These are phyloP conservation scores for Stephania japonica DNA, from an alignment of 164 flowering plant genomes.

Conservation along the genomic window DNA sequence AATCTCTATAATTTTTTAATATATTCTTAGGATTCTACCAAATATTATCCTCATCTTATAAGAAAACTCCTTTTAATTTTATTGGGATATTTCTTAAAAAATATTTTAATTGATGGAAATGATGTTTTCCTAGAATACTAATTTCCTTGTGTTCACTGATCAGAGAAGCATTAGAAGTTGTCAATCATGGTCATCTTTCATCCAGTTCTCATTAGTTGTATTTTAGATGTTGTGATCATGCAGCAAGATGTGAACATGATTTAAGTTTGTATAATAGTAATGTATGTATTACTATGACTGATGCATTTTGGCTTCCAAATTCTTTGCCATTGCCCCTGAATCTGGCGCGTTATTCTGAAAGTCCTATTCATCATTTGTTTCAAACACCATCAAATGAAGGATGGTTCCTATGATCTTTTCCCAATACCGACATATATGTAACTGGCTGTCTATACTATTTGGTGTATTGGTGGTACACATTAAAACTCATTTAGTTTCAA, in stretches of 20 bases:
- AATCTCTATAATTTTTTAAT: too few species aligned
- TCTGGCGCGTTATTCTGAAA: neutral
- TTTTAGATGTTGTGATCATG: too few species aligned
- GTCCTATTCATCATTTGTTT: neutral
- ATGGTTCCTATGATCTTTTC: neutral
- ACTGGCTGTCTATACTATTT: neutral
- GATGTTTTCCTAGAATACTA: neutral
- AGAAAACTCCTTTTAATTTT: too few species aligned
- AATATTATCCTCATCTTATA: too few species aligned
- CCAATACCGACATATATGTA: neutral
- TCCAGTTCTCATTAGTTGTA: too few species aligned
- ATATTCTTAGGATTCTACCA: too few species aligned
- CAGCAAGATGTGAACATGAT: neutral
- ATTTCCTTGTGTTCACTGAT: neutral
- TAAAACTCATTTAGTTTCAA: too few species aligned
- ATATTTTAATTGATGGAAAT: neutral
- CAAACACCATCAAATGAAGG: neutral
- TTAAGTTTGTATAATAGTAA: neutral
- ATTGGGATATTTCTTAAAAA: too few species aligned
- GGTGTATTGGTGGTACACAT: neutral
- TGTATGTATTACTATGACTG: neutral
- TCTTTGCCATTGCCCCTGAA: neutral
- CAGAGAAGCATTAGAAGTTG: neutral
- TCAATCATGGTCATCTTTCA: neutral
- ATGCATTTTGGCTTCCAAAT: neutral